Percentiles rank a stretch among this genome's conserved stretches.
Evolutionary conservation across 2,329 filamentous ascomycete genomes (phyloP).

Genomic region (Cryphonectria parasitica): DNA sequence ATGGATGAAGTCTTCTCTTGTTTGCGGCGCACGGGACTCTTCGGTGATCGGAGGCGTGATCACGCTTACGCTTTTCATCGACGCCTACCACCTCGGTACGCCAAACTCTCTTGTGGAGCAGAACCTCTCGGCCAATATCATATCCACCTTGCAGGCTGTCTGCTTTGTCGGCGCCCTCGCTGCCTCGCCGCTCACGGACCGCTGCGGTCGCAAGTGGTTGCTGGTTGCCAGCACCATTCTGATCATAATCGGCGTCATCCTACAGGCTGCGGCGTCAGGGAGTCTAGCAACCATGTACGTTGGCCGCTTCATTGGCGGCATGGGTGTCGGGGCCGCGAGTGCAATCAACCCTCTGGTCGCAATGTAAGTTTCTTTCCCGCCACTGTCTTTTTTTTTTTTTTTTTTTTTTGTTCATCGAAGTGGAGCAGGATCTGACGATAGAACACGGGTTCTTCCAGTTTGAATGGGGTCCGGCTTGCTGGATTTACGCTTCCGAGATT

Average conservation of each 20-base stretch:
- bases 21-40: constrained; percentile 60
- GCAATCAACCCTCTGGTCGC: constrained; percentile 54
- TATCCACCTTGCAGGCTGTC: constrained; percentile 35
- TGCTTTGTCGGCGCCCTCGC: constrained; percentile 33
- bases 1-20: background rate
- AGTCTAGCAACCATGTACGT: constrained; percentile 37
- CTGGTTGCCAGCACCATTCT: constrained; percentile 37
- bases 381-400: no score
- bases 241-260: constrained; percentile 37
- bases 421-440: constrained; percentile 1
- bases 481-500: constrained; percentile 59
- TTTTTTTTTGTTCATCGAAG: background rate
- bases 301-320: constrained; percentile 54
- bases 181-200: constrained; percentile 37
- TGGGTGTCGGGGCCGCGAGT: constrained; percentile 54
- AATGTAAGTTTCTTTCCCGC: constrained; percentile 31
- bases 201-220: constrained; percentile 38
- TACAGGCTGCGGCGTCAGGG: constrained; percentile 40
- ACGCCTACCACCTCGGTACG: constrained; percentile 44
- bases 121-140: constrained; percentile 35
- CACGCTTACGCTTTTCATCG: constrained; percentile 58
- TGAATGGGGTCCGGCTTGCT: constrained; percentile 69
- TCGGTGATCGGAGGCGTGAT: constrained; percentile 71
- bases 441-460: constrained; percentile 38
- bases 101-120: constrained; percentile 21